phyloP scores from a whole-genome alignment of 768 basidiomycete species.

The Russula ochroleuca region DNA sequence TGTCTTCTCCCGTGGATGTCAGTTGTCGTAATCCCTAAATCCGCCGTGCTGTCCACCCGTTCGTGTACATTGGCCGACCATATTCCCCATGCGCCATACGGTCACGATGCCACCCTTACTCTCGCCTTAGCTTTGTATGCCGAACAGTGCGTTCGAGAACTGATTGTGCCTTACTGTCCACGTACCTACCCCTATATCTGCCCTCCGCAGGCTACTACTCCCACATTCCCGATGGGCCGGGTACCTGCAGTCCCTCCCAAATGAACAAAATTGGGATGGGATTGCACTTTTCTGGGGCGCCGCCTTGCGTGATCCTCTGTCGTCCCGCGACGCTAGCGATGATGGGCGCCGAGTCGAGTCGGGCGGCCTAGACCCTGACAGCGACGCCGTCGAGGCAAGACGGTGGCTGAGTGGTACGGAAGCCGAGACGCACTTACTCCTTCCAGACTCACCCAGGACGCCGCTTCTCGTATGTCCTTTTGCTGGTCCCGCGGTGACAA shows the following conservation, averaged over 20 bases:
- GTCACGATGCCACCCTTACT: constrained; percentile 28
- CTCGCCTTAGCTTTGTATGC: constrained; percentile 31
- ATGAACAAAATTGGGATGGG: constrained; percentile 21
- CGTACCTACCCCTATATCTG: not conserved
- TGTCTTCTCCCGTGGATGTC: constrained; percentile 2
- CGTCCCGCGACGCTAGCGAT: not conserved
- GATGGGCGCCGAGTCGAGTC: not conserved
- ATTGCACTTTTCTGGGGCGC: constrained; percentile 32
- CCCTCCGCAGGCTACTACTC: constrained; percentile 24
- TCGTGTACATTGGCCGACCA: constrained; percentile 27
- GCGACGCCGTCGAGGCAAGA: constrained; percentile 22
- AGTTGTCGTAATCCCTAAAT: constrained; percentile 32
- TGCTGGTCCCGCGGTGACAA: not conserved
- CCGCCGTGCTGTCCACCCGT: constrained; percentile 29
- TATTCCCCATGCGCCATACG: constrained; percentile 28
- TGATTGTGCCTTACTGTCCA: constrained; percentile 2
- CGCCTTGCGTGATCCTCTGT: constrained; percentile 10
- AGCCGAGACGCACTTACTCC: constrained; percentile 16
- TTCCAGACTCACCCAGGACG: constrained; percentile 12
- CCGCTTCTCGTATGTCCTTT: constrained; percentile 18
- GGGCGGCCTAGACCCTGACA: constrained; percentile 10
- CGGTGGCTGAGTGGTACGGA: constrained; percentile 25
- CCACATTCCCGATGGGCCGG: constrained; percentile 30
- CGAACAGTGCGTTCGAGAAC: constrained; percentile 27
- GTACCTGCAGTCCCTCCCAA: constrained; percentile 31